Conservation (phyloP, 2,329 filamentous ascomycete genomes). For the Phyllosticta citribraziliensis region DNA sequence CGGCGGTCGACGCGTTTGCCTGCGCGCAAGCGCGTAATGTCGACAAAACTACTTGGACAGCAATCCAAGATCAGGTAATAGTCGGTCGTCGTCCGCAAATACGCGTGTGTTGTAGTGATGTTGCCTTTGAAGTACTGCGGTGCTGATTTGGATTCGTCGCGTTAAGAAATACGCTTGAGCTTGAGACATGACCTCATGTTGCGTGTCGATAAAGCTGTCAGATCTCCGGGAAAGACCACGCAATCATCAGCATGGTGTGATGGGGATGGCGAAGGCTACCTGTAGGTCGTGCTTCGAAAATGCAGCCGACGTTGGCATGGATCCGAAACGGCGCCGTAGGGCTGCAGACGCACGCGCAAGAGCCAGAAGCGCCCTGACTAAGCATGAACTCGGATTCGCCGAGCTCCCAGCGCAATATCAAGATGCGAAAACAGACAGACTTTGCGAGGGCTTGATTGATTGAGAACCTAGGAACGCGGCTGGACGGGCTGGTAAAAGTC, state of each 20-base stretch:
- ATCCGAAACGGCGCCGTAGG: conserved; percentile 4
- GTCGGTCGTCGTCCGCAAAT: too few relatives aligned
- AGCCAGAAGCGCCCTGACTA: not conserved
- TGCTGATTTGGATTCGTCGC: too few relatives aligned
- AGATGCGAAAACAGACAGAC: not conserved
- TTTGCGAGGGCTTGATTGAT: not conserved
- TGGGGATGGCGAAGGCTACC: not conserved
- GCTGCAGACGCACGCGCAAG: not conserved
- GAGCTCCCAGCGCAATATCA: not conserved
- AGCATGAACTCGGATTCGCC: conserved; percentile 1
- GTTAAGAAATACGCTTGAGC: not conserved
- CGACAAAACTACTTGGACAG: not conserved
- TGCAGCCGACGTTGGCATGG: not conserved
- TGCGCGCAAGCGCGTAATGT: not conserved
- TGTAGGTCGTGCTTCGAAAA: not conserved
- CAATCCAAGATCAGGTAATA: not conserved
- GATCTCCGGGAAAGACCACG: not conserved
- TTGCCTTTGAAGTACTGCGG: too few relatives aligned
- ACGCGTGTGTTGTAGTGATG: too few relatives aligned
- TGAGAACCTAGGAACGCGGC: not conserved
- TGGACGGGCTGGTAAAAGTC: not conserved
- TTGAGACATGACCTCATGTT: not conserved
- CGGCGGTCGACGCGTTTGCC: not conserved
- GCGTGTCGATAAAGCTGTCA: not conserved
- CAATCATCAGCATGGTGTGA: not conserved